Conservation (phyloP, 140 eudicot species). For the Cichorium intybus region DNA sequence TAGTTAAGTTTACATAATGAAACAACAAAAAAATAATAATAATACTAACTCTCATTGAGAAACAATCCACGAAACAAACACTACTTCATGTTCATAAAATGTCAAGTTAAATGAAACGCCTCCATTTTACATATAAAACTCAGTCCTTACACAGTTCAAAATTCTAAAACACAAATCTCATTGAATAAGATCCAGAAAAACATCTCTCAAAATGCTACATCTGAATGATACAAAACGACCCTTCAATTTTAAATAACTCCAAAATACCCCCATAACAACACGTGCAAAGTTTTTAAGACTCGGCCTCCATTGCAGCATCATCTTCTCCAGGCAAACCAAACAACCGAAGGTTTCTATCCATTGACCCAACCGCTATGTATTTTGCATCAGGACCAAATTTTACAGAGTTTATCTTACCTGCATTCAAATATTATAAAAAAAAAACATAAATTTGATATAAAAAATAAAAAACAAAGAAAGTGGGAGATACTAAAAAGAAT, state of each 20-base stretch:
- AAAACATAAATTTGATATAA: not conserved
- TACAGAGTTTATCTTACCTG: constrained; percentile 75
- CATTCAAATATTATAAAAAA: not conserved
- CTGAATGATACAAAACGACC: constrained; percentile 27
- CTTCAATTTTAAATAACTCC: not conserved
- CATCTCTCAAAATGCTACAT: constrained; percentile 17
- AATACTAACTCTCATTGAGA: no score
- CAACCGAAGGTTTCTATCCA: constrained; percentile 88
- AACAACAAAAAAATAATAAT: no score
- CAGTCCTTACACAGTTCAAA: constrained; percentile 1
- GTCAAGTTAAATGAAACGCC: not conserved
- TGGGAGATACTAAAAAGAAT: not conserved
- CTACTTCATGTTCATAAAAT: no score
- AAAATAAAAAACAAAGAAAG: not conserved
- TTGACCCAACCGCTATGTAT: constrained; percentile 89
- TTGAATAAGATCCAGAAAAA: not conserved
- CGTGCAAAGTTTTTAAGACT: constrained; percentile 33
- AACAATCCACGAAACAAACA: no score
- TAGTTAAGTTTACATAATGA: no score
- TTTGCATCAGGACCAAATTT: constrained; percentile 95
- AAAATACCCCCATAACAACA: not conserved
- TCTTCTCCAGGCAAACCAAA: constrained; percentile 84
- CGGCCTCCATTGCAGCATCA: constrained; percentile 34
- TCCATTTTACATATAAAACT: constrained; percentile 12
- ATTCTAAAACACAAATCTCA: constrained; percentile 19